phyloP scores from a whole-genome alignment of 164 flowering plant species.

The Dillenia turbinata region DNA sequence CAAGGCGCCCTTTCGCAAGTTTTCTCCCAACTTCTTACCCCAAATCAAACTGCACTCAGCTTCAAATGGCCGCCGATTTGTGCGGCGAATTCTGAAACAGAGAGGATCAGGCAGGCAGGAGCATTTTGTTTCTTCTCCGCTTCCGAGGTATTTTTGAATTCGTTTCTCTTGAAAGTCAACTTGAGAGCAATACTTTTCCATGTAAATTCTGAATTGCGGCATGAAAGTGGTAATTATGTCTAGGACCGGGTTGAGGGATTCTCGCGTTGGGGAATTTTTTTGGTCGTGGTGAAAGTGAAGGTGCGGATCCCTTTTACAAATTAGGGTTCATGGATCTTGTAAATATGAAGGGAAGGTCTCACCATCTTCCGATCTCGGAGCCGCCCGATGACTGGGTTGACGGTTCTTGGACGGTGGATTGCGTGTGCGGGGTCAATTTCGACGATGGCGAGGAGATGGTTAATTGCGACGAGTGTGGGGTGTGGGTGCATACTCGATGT shows the following conservation, averaged over 20 bases:
- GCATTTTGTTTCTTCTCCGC: too few relatives aligned
- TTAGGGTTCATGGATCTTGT: conserved; percentile 10
- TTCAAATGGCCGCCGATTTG: too few relatives aligned
- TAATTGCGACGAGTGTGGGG: conserved; percentile 96
- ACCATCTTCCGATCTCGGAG: conserved; percentile 47
- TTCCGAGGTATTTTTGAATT: too few relatives aligned
- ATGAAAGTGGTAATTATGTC: conserved; percentile 1
- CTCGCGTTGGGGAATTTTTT: not conserved
- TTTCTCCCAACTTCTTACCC: too few relatives aligned
- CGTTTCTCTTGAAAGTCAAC: too few relatives aligned
- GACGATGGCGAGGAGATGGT: conserved; percentile 99
- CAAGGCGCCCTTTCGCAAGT: too few relatives aligned
- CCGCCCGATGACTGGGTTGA: conserved; percentile 92
- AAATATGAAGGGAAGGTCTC: conserved; percentile 66
- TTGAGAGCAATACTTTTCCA: too few relatives aligned
- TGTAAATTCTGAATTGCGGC: not conserved
- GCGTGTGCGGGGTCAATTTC: conserved; percentile 88
- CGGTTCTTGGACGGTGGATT: conserved; percentile 97
- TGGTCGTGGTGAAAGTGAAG: conserved; percentile 5
- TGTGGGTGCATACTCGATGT: conserved; percentile 98
- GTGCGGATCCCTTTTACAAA: conserved; percentile 4
- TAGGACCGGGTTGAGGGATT: conserved; percentile 7
- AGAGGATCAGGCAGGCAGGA: too few relatives aligned
- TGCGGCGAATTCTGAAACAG: too few relatives aligned
- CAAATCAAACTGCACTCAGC: too few relatives aligned